Evolutionary conservation across 129 eudicot genomes (phyloP).

Genomic region (Gnaphalium uliginosum): DNA sequence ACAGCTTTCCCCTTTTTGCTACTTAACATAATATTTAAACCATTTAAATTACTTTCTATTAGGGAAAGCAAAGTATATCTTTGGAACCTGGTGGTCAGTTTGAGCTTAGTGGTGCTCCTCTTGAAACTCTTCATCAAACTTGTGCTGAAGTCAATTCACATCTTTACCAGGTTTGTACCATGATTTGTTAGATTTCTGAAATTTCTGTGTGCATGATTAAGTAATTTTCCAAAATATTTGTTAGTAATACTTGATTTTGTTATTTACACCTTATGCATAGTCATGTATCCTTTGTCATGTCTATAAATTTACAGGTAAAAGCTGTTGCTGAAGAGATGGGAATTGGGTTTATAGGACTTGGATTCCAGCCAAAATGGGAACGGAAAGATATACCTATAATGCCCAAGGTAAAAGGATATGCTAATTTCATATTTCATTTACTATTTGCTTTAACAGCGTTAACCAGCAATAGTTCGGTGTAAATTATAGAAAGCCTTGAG

Average conservation of each 20-base stretch:
- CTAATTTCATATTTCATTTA: not conserved
- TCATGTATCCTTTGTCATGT: not conserved
- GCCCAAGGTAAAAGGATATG: constrained; percentile 72
- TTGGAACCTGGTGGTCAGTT: constrained; percentile 99
- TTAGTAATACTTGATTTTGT: not conserved
- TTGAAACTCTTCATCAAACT: constrained; percentile 98
- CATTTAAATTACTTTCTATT: constrained; percentile 23
- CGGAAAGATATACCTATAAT: constrained; percentile 84
- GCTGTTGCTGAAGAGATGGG: constrained; percentile 99
- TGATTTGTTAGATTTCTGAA: not conserved
- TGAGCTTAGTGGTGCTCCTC: constrained; percentile 99
- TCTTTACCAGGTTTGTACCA: constrained; percentile 84
- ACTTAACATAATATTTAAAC: not conserved
- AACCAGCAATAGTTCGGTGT: not conserved
- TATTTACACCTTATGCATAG: constrained; percentile 2
- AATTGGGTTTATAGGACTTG: constrained; percentile 88
- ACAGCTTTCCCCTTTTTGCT: not conserved
- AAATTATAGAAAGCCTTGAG: not conserved
- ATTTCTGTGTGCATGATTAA: not conserved
- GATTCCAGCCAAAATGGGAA: constrained; percentile 95
- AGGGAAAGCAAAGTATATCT: constrained; percentile 98
- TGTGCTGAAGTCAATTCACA: constrained; percentile 99
- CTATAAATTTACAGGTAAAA: constrained; percentile 61
- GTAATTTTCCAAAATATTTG: not conserved
- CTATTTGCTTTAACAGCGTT: not conserved